Evolutionary conservation across 768 basidiomycete species (phyloP).

Genomic region (Artomyces pyxidatus): DNA sequence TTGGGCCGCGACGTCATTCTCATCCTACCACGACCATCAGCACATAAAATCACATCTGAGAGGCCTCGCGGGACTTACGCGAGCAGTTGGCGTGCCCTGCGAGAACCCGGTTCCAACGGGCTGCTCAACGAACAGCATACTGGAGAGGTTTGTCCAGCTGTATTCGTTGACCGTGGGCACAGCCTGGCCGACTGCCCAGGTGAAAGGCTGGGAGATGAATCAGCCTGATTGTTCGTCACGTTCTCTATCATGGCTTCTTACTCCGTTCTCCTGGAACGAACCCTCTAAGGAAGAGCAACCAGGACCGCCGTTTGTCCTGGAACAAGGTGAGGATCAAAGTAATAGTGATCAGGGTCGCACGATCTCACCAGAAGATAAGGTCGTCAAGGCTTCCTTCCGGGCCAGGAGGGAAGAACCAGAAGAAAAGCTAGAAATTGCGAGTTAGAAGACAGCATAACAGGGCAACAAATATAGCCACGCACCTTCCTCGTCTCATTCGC

Average conservation of each 20-base stretch:
- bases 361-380: slow-evolving; percentile 60
- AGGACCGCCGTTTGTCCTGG: slow-evolving; percentile 75
- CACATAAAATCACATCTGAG: no score
- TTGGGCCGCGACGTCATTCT: slow-evolving; percentile 50
- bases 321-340: background rate
- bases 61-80: slow-evolving; percentile 17
- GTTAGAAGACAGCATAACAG: background rate
- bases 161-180: slow-evolving; percentile 54
- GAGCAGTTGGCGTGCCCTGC: slow-evolving; percentile 55
- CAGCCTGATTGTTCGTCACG: no score
- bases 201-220: slow-evolving; percentile 55
- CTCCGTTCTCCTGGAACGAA: slow-evolving; percentile 67
- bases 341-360: slow-evolving; percentile 10
- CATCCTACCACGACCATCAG: no score
- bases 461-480: background rate
- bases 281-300: slow-evolving; percentile 73
- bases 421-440: background rate
- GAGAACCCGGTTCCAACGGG: slow-evolving; percentile 77
- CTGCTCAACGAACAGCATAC: slow-evolving; percentile 68
- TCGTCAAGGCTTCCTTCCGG: slow-evolving; percentile 65
- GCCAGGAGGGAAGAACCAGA: slow-evolving; percentile 48
- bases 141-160: slow-evolving; percentile 78
- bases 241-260: slow-evolving; percentile 26
- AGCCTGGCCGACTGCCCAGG: slow-evolving; percentile 57
- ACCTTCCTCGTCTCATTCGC: slow-evolving; percentile 64